Percentiles rank a stretch among this genome's conserved stretches.
Conservation (phyloP, 2,329 filamentous ascomycete species). For the Xylariomycetidae sp. region DNA sequence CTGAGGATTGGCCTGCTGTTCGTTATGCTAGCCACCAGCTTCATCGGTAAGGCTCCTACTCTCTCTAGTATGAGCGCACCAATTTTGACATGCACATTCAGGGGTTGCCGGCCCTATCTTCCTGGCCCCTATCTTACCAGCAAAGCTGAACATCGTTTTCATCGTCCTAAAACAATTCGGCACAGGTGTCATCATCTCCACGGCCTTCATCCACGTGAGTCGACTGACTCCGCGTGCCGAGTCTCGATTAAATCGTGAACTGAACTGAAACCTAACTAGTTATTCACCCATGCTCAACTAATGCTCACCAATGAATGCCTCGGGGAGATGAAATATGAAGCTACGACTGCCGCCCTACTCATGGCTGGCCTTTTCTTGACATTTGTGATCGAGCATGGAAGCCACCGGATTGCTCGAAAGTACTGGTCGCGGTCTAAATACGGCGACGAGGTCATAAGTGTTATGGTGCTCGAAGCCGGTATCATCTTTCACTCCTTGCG, state of each 20-base stretch:
- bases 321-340: constrained; percentile 62
- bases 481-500: constrained; percentile 71
- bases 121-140: constrained; percentile 51
- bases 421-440: constrained; percentile 12
- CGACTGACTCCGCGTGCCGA: too few species aligned
- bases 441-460: constrained; percentile 42
- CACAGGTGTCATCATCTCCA: constrained; percentile 68
- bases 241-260: too few species aligned
- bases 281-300: constrained; percentile 67
- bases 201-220: constrained; percentile 63
- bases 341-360: constrained; percentile 63
- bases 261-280: too few species aligned
- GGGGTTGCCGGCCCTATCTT: constrained; percentile 64
- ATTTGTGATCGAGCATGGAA: constrained; percentile 65
- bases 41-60: constrained; percentile 44
- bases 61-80: constrained; percentile 6
- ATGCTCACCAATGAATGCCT: constrained; percentile 71
- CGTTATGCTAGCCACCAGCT: constrained; percentile 64
- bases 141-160: constrained; percentile 46
- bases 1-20: constrained; percentile 69
- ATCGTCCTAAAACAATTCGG: constrained; percentile 69
- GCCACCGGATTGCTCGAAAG: constrained; percentile 50
- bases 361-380: constrained; percentile 72
- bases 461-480: constrained; percentile 67
- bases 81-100: constrained; percentile 15